phyloP scores from a whole-genome alignment of 108 stramenopile genomes.

The Cyclotella baltica region DNA sequence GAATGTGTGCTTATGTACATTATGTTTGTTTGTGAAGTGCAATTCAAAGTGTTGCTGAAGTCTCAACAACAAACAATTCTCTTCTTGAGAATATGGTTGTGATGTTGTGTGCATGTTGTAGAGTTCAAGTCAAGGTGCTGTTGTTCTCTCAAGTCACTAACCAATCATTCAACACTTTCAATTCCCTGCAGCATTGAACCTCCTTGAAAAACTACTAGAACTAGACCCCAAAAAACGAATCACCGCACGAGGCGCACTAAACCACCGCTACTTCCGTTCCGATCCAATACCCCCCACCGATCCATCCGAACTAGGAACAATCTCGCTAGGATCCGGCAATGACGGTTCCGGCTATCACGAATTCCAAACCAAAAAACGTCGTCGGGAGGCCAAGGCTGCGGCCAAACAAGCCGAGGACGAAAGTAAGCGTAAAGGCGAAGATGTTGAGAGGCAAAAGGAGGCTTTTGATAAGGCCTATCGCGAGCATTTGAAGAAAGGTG shows the following conservation, averaged over 20 bases:
- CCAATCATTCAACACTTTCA: not conserved
- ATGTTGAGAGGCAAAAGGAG: conserved; percentile 73
- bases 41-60: no score
- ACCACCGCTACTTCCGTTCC: conserved; percentile 68
- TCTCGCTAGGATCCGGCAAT: conserved; percentile 49
- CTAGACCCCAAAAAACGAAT: conserved; percentile 82
- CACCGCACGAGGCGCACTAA: conserved; percentile 66
- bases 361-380: conserved; percentile 87
- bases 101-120: no score
- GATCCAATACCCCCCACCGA: conserved; percentile 73
- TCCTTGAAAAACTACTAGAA: conserved; percentile 84
- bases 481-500: conserved; percentile 76
- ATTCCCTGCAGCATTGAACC: conserved; percentile 49
- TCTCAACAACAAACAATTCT: no score
- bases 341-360: conserved; percentile 82
- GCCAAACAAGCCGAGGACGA: conserved; percentile 70
- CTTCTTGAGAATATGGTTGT: no score
- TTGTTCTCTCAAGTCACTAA: no score
- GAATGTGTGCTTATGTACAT: no score
- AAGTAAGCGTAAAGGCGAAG: conserved; percentile 58
- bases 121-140: no score
- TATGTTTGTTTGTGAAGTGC: no score
- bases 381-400: conserved; percentile 79
- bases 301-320: conserved; percentile 70
- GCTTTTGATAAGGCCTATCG: conserved; percentile 72